Evolutionary conservation across 2,329 filamentous ascomycete genomes (phyloP), one percentile per base, ranked within the genome.

Genomic region (Mycosphaerella arachidis): DNA sequence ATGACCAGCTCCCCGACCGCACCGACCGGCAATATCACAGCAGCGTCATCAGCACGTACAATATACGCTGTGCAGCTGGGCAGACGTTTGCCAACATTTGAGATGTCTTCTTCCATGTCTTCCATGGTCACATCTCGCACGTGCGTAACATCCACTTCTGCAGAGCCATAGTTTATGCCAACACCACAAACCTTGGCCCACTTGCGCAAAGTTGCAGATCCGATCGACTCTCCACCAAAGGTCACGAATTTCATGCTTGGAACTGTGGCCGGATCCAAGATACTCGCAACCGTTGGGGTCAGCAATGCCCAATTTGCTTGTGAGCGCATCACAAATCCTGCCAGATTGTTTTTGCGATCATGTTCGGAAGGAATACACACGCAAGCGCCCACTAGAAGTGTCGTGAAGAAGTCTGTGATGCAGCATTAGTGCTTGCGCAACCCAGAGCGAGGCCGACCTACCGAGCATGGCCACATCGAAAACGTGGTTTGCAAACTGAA

Each of bases 241-340:
- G 48, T 56, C 6, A 65, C 45, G 1, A 43, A 24, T 13, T 50
- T 37, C 2, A 65, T 43, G 13, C 43, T 35, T 10, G 56, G 59
- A 18, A 63, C 6, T 3, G 27, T n/a, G 12, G 43, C 4, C 0
- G 76, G 75, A 16, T 77, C 72, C 1, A 82, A 55, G 0, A 75
- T 74, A 13, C 75, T 73, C 0, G 83, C 81, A 13, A 88, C 77
- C 0, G 82, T 76, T 1, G 84, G 82, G 0, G 86, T 86, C 67
- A 85, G 0, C 79, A 80, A 76, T 78, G 6, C 76, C 73, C 40
- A 87, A 0, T 64, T 56, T 16, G 50, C 62, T n/a, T 40, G 33
- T 18, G 61, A 33, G 27, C 58, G 53, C 18, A 57, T 54, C 20
- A 64, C 13, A 8, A 20, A 24, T 10, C 33, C 55, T 29, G 48